Conservation (phyloP, 1,284 basidiomycete genomes). For the Kalmanozyma brasiliensis region DNA sequence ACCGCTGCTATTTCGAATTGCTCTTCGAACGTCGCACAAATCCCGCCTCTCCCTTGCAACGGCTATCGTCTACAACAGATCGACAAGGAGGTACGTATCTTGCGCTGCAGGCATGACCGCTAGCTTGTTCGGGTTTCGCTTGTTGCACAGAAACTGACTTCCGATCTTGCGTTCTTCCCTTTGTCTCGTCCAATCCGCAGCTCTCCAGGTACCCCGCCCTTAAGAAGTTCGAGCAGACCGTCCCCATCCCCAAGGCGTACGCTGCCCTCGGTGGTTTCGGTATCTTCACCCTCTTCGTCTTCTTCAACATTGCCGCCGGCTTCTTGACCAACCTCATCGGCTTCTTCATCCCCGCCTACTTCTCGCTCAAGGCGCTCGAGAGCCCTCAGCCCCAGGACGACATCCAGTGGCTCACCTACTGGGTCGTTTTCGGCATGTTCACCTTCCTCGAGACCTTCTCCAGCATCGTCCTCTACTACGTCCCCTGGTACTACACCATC, state of each 20-base stretch:
- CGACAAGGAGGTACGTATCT: slow-evolving; percentile 86
- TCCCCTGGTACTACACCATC: slow-evolving; percentile 85
- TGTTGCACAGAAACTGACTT: slow-evolving; percentile 1
- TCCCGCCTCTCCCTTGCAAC: not conserved
- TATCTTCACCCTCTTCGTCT: slow-evolving; percentile 71
- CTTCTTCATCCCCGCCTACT: slow-evolving; percentile 67
- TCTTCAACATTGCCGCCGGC: slow-evolving; percentile 67
- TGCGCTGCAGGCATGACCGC: not conserved
- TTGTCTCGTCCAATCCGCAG: slow-evolving; percentile 68
- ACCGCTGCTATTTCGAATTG: too few relatives aligned
- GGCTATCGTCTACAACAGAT: slow-evolving; percentile 72
- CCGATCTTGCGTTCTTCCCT: not conserved
- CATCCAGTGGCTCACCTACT: slow-evolving; percentile 68
- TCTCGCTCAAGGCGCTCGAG: slow-evolving; percentile 67
- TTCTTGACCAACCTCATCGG: slow-evolving; percentile 68
- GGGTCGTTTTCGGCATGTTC: slow-evolving; percentile 68
- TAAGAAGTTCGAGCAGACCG: slow-evolving; percentile 81
- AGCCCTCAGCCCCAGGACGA: slow-evolving; percentile 67
- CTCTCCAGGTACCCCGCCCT: slow-evolving; percentile 84
- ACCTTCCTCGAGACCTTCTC: slow-evolving; percentile 67
- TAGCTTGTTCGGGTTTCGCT: too few relatives aligned
- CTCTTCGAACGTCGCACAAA: too few relatives aligned
- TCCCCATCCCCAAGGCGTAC: slow-evolving; percentile 92
- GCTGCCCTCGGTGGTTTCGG: slow-evolving; percentile 79
- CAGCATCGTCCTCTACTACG: slow-evolving; percentile 71